Evolutionary conservation across 2,329 filamentous ascomycete species (phyloP).

Genomic region (Chrysoporthe austroafricana): DNA sequence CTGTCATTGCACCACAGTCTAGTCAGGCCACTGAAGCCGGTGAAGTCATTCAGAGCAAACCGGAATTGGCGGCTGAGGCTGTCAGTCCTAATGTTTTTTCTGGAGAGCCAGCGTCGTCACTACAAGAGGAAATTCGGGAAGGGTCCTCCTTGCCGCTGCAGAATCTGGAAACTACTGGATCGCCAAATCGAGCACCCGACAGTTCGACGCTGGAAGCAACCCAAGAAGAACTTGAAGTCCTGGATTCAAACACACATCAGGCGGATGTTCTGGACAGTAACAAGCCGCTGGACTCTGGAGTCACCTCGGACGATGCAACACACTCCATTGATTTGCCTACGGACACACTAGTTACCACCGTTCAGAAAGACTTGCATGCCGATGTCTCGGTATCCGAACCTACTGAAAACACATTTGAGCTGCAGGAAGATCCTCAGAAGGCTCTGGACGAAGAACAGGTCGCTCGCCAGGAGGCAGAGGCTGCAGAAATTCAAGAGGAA

Average conservation of each 20-base stretch:
- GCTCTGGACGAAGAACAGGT: conserved; percentile 9
- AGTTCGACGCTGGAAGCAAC: not conserved
- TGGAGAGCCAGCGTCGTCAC: not conserved
- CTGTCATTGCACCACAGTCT: not conserved
- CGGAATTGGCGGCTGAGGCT: not conserved
- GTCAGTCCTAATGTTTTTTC: not conserved
- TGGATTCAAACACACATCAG: not conserved
- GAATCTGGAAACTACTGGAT: not conserved
- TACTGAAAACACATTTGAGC: not conserved
- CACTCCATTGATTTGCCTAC: not conserved
- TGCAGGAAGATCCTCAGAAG: conserved; percentile 1
- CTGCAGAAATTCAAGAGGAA: conserved; percentile 15
- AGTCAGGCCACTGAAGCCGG: not conserved
- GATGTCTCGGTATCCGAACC: not conserved
- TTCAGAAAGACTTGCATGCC: not conserved
- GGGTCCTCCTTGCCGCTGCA: not conserved
- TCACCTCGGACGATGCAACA: not conserved
- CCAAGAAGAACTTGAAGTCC: not conserved
- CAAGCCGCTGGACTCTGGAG: not conserved
- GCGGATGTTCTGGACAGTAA: not conserved
- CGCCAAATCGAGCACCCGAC: not conserved
- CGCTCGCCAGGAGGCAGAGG: conserved; percentile 17
- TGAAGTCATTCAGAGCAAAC: not conserved
- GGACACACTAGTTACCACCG: not conserved
- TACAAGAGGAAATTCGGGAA: not conserved